Base-by-base conservation (phyloP, 768 basidiomycete species). In the Leccinum pellstonianum region DNA sequence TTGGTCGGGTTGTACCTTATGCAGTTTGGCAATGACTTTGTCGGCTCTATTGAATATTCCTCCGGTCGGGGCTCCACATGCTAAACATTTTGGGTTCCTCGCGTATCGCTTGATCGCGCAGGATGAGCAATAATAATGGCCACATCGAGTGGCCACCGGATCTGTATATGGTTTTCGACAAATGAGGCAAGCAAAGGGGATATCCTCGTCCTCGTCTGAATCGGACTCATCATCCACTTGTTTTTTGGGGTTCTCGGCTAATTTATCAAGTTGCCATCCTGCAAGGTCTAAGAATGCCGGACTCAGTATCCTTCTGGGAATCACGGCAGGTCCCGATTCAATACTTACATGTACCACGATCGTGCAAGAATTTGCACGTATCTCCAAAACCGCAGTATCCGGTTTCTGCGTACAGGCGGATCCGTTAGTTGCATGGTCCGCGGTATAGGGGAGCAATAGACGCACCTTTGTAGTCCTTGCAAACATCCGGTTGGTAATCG, bases 351-450 rank as follows among this genome's bases (percentile, higher is more conserved):
- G 92, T 94, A 59, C 96, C 95, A 68, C 96, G 88, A 75, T 98
- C 97, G 76, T 98, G 97, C 72, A 98, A 81, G 80, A 98, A 98
- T 81, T 98, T 98, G 77, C 97, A 99, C 4, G 94, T 95, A 76
- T 99, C 97, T 31, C 97, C 97, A 73, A 96, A 99, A 21, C 97
- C 97, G 75, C 97, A 99, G 72, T 93, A 99, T 0, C 97, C 97
- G 54, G 97, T 99, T 79, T 98, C 96, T 96, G 68, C 37, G 17
- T 19, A 51, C 50, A 48, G n/a, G 53, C 3, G 12, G 52, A 31
- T 47, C 19, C 41, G 54, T 70, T 37, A 68, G 64, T 19, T 8
- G 17, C 49, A 57, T 54, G 57, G 59, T 70, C 62, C 68, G 53
- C 62, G 55, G 58, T 27, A 52, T 38, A 52, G 27, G 38, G 29